phyloP scores from a whole-genome alignment of 179 eudicot genomes.

The Vitellaria paradoxa region DNA sequence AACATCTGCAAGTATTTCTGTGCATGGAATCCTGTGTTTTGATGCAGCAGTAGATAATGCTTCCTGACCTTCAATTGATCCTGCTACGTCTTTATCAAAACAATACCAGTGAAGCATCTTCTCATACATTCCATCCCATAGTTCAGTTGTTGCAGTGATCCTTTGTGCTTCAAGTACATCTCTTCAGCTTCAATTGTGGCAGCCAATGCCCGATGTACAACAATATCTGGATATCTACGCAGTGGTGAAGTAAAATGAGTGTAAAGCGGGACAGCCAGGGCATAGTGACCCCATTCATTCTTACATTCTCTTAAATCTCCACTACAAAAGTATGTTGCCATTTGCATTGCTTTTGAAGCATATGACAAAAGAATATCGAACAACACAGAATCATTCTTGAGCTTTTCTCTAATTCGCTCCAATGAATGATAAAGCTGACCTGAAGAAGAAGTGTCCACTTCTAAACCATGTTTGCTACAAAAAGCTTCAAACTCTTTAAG shows the following conservation, averaged over 20 bases:
- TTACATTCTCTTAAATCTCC: slow-evolving; percentile 57
- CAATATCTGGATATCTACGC: slow-evolving; percentile 86
- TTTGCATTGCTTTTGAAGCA: slow-evolving; percentile 91
- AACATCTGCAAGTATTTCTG: slow-evolving; percentile 53
- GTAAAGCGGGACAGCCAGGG: slow-evolving; percentile 81
- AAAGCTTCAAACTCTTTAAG: slow-evolving; percentile 49
- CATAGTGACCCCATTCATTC: slow-evolving; percentile 77
- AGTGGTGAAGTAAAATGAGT: slow-evolving; percentile 96
- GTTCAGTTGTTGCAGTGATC: slow-evolving; percentile 12
- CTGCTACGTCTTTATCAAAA: slow-evolving; percentile 41
- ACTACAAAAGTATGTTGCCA: slow-evolving; percentile 79
- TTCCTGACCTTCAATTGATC: slow-evolving; percentile 47
- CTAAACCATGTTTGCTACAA: slow-evolving; percentile 64
- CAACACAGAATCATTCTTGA: slow-evolving; percentile 66
- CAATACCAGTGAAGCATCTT: slow-evolving; percentile 62
- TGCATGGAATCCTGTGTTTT: slow-evolving; percentile 51
- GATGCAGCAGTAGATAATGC: slow-evolving; percentile 60
- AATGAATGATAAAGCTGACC: slow-evolving; percentile 57
- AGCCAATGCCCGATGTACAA: slow-evolving; percentile 77
- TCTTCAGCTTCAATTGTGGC: slow-evolving; percentile 88
- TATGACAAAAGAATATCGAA: slow-evolving; percentile 67
- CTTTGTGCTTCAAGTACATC: slow-evolving; percentile 39
- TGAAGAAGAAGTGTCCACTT: slow-evolving; percentile 73
- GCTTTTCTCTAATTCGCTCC: slow-evolving; percentile 55
- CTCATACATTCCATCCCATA: slow-evolving; percentile 9